Conservation (phyloP, 768 basidiomycete genomes). For the Lyophyllum atratum region DNA sequence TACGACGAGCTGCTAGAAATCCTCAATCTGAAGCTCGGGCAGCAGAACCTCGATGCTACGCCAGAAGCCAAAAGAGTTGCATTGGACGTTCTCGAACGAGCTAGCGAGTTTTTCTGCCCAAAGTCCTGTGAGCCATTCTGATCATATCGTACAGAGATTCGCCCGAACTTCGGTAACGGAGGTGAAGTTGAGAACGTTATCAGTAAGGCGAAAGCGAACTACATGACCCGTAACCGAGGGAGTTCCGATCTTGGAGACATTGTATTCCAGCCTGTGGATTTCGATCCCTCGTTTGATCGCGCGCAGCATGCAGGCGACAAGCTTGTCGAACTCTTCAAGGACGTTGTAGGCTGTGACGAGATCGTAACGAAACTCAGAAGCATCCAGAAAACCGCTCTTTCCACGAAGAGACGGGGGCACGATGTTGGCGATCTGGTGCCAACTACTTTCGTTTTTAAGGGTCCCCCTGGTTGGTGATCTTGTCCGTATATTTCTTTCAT, state of each 20-base stretch:
- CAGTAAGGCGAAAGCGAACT: conserved; percentile 47
- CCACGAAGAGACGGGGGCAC: conserved; percentile 39
- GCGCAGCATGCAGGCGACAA: conserved; percentile 47
- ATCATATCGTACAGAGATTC: conserved; percentile 15
- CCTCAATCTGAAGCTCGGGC: conserved; percentile 55
- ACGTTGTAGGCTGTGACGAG: conserved; percentile 61
- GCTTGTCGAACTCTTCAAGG: conserved; percentile 58
- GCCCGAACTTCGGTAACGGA: conserved; percentile 67
- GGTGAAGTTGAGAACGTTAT: conserved; percentile 68
- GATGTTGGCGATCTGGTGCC: conserved; percentile 57
- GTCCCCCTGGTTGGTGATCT: conserved; percentile 60
- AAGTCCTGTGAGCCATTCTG: neutral
- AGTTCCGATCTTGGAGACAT: conserved; percentile 32
- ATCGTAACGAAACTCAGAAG: conserved; percentile 48
- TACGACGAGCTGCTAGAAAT: conserved; percentile 52
- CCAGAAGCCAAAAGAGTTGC: conserved; percentile 58
- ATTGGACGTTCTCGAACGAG: conserved; percentile 44
- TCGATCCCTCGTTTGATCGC: conserved; percentile 65
- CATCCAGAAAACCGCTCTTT: conserved; percentile 52
- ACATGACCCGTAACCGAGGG: conserved; percentile 38
- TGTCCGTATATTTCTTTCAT: conserved; percentile 28
- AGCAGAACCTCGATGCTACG: conserved; percentile 60
- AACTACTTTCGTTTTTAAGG: conserved; percentile 72
- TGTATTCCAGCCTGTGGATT: conserved; percentile 61
- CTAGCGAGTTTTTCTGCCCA: conserved; percentile 23